These are phyloP conservation scores for Saturnispora gosingensis DNA, from an alignment of 805 yeast species.

Conservation along the genomic window DNA sequence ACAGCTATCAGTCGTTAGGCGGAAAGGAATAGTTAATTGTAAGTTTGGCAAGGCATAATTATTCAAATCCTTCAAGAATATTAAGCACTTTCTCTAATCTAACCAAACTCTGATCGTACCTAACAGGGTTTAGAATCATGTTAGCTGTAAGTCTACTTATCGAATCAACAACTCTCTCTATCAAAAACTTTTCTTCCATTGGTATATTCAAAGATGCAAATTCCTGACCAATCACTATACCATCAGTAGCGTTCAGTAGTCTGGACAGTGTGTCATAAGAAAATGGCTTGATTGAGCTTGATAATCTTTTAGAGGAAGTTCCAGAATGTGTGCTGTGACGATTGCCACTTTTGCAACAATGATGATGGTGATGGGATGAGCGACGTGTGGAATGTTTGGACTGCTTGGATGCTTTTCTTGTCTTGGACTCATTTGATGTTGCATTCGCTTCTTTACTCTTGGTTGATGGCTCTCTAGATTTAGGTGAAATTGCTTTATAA, in stretches of 20 bases:
- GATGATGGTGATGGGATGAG: conserved; percentile 3
- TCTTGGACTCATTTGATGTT: not conserved
- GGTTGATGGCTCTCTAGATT: not conserved
- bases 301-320: conserved; percentile 12
- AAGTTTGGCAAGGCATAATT: not conserved
- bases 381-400: not conserved
- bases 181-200: conserved; percentile 61
- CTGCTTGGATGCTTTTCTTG: not conserved
- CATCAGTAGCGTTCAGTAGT: conserved; percentile 48
- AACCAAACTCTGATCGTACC: conserved; percentile 70
- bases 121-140: conserved; percentile 76
- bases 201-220: conserved; percentile 69
- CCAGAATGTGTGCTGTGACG: conserved; percentile 3
- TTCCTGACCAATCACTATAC: conserved; percentile 57
- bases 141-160: conserved; percentile 81
- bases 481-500: not conserved
- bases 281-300: conserved; percentile 23
- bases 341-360: not conserved
- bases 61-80: conserved; percentile 73
- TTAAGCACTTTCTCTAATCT: conserved; percentile 74
- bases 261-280: conserved; percentile 38
- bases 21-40: not conserved
- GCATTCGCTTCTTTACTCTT: not conserved
- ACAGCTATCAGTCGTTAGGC: not conserved
- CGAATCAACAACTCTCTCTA: conserved; percentile 82